Evolutionary conservation across 371 early-diverging fungal species (phyloP), one percentile per base, ranked within the genome.

Genomic region (Mortierella sp.): DNA sequence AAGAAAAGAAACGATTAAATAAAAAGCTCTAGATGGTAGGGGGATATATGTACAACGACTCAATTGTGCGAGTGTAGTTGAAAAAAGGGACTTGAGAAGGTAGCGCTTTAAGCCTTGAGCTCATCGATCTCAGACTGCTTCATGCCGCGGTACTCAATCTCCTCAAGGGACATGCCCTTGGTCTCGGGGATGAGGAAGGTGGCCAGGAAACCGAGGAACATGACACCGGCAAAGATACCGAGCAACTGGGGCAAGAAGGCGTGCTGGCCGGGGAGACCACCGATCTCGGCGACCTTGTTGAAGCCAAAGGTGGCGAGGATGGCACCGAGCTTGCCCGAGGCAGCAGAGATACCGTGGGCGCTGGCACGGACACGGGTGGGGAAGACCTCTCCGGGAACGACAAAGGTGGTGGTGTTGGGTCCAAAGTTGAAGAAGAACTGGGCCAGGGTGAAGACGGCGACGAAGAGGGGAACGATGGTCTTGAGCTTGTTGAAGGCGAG

Each of bases 371-470:
- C 94, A 70, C 93, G 92, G 24, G 96, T 97, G 24, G 97, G 97
- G 91, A 96, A 97, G 8, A 94, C 92, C 86, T 97, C 98, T 82
- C 95, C 93, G 26, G 98, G 96, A 74, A 95, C 89, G 70, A 97
- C 93, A 66, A 97, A 97, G 39, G 97, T 96, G 43, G 97, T 97
- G 53, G 93, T 83, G 89, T 97, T 97, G 81, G 98, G 95, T 61
- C 97, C 97, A 87, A 96, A 96, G 91, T 97, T 74, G 68, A 77
- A 77, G 71, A 71, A 74, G 86, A 93, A 91, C 83, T 95, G 94
- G 16, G 94, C 93, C 45, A 94, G 85, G 26, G 94, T 93, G 86
- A 92, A 95, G 70, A 96, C 70, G 58, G 89, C 87, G 58, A 96
- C 88, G 85, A 96, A 95, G 37, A 90, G 89, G 47, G 90, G 90